These are phyloP conservation scores for Mrakia hoshinonis DNA, from an alignment of 768 basidiomycete species.

Conservation along the genomic window DNA sequence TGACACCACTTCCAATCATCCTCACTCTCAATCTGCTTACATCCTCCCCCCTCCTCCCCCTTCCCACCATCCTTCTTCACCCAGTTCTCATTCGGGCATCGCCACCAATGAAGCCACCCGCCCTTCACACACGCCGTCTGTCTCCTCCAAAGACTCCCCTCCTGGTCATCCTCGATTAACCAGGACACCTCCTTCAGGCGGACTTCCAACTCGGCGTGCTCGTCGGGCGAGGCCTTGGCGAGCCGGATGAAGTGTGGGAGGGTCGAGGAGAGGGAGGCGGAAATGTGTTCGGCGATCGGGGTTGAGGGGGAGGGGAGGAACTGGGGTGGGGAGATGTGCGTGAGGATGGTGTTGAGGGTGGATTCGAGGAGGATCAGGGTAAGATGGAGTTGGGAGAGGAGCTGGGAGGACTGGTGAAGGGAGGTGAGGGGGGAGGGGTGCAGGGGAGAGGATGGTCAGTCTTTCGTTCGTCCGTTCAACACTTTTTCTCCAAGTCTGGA, in stretches of 20 bases:
- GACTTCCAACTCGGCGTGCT: neutral
- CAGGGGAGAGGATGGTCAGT: neutral
- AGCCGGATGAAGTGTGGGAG: neutral
- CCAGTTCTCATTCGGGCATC: slow-evolving; percentile 27
- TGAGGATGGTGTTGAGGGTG: slow-evolving; percentile 7
- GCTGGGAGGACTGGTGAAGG: neutral
- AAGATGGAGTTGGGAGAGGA: neutral
- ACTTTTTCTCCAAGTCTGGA: too few species aligned
- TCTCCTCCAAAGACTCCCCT: slow-evolving; percentile 23
- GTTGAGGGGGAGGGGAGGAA: slow-evolving; percentile 10
- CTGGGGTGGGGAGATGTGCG: slow-evolving; percentile 12
- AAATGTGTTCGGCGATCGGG: slow-evolving; percentile 8
- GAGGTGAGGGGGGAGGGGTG: too few species aligned
- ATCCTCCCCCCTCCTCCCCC: neutral
- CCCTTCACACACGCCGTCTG: slow-evolving; percentile 29
- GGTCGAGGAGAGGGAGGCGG: neutral
- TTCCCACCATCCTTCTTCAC: slow-evolving; percentile 23
- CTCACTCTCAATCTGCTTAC: slow-evolving; percentile 4
- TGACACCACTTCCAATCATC: neutral
- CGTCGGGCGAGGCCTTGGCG: neutral
- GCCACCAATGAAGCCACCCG: neutral
- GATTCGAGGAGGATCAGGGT: slow-evolving; percentile 6
- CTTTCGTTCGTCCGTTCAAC: neutral
- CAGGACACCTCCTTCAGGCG: neutral
- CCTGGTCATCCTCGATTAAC: neutral